Conservation (phyloP, 768 basidiomycete species). For the Trametes elegans region DNA sequence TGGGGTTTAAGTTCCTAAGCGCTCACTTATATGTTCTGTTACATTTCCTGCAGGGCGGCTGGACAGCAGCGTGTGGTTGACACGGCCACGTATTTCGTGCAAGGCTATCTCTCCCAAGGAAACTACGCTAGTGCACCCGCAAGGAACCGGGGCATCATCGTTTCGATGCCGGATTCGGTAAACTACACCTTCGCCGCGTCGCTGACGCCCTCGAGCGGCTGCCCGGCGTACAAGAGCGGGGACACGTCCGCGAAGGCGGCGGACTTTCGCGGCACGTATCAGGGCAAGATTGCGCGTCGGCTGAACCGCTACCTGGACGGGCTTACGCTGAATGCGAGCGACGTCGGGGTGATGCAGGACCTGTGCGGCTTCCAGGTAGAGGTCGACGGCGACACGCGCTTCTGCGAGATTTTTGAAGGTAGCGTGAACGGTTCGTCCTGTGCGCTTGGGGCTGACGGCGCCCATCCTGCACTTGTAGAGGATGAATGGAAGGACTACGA, state of each 20-base stretch:
- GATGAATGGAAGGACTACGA: constrained; percentile 45
- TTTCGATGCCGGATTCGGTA: constrained; percentile 41
- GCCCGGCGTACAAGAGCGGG: constrained; percentile 35
- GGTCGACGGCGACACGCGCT: constrained; percentile 38
- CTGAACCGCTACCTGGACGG: constrained; percentile 39
- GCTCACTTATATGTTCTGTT: too few relatives aligned
- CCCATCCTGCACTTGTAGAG: constrained; percentile 21
- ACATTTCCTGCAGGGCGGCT: constrained; percentile 35
- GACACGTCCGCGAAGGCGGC: constrained; percentile 29
- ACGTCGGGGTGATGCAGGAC: constrained; percentile 44
- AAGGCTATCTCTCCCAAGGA: constrained; percentile 43
- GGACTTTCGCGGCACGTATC: constrained; percentile 36
- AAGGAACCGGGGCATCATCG: constrained; percentile 35
- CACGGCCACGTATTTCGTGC: constrained; percentile 39
- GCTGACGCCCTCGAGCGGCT: constrained; percentile 40
- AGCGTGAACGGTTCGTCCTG: too few relatives aligned
- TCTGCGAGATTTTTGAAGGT: constrained; percentile 42
- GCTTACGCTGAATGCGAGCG: constrained; percentile 32
- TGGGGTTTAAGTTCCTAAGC: background rate
- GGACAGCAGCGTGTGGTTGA: constrained; percentile 42
- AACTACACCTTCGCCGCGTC: constrained; percentile 43
- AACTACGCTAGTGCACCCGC: constrained; percentile 33
- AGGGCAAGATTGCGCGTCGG: constrained; percentile 32
- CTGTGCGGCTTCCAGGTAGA: constrained; percentile 41
- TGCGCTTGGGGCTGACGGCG: background rate